Evolutionary conservation across 108 stramenopile species (phyloP), one percentile per base, ranked within the genome.

Genomic region (Pseudonitzschia multiseries): DNA sequence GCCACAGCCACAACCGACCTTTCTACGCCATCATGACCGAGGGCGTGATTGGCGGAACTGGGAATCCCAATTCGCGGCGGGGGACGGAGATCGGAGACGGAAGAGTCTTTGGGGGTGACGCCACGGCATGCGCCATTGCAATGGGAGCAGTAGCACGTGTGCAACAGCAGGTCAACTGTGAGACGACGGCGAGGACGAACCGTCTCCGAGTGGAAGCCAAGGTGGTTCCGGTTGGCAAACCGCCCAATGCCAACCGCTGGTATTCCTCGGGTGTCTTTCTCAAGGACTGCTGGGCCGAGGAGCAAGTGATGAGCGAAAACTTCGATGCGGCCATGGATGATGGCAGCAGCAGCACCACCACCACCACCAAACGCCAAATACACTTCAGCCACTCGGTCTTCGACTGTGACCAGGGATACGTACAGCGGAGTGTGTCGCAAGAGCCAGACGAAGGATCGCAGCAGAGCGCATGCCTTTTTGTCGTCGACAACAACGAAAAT

Each of bases 31-130:
- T 83, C 22, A 20, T 78, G 1, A 83, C 76, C 0, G 68, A 74
- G 26, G 82, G 82, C 8, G 72, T 83, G 17, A 79, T 83, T 59
- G 83, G 83, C 15, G 78, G 83, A n/a, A 76, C 78, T 12, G 83
- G 83, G 29, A 76, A 83, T 50, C 61, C 40, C 8, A 78, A 70
- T 31, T 5, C 74, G 0, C 65, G 78, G 27, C 70, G 83, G 32
- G 83, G 83, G 24, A 75, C 78, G 1, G 83, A 83, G 75, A 52
- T 68, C 0, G 14, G 65, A 1, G 31, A 65, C 8, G 82, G 82
- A 6, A 68, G 73, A n/a, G 82, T 83, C 57, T 78, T 83, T 72
- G 68, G 72, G 26, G 72, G 76, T n/a, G 51, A 74, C 50, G 53
- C 70, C 18, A 5, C 43, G 8, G 44, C 33, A 15, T 32, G 22